Evolutionary conservation across 2,329 filamentous ascomycete genomes (phyloP).

Genomic region (Fusarium agapanthi): DNA sequence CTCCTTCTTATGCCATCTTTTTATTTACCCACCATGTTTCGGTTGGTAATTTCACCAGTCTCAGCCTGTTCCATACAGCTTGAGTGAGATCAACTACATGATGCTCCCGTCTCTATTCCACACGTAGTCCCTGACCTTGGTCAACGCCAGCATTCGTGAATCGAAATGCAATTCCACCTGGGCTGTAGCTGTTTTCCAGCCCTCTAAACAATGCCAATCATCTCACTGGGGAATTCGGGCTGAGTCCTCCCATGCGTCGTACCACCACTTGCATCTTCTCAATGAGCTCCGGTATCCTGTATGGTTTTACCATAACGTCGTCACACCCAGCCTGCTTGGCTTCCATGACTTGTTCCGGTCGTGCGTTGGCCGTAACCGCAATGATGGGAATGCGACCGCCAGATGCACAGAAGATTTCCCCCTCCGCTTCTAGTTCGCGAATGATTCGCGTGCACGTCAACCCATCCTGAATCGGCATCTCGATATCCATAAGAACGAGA

Average conservation of each 20-base stretch:
- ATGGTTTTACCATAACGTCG: slow-evolving; percentile 77
- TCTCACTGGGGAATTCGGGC: slow-evolving; percentile 42
- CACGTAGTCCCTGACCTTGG: neutral
- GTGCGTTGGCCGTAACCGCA: slow-evolving; percentile 73
- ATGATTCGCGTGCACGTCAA: slow-evolving; percentile 72
- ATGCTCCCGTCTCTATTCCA: neutral
- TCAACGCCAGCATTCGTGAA: neutral
- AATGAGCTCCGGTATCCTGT: slow-evolving; percentile 68
- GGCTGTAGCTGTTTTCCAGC: slow-evolving; percentile 32
- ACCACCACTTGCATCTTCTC: slow-evolving; percentile 66
- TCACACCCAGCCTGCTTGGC: slow-evolving; percentile 64
- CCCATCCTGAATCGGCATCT: slow-evolving; percentile 80
- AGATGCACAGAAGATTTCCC: slow-evolving; percentile 55
- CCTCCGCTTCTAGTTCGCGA: slow-evolving; percentile 65
- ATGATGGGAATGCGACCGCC: slow-evolving; percentile 68
- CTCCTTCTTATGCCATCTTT: slow-evolving; percentile 23
- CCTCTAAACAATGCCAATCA: slow-evolving; percentile 16
- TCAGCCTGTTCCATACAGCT: neutral
- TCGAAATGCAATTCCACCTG: neutral
- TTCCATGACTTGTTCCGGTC: slow-evolving; percentile 66
- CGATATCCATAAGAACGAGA: slow-evolving; percentile 78
- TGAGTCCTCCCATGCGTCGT: slow-evolving; percentile 43
- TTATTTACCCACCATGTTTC: neutral
- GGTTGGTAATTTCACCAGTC: neutral
- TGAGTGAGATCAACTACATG: neutral